phyloP scores from a whole-genome alignment of 2,329 filamentous ascomycete species.

The Neonectria coccinea region DNA sequence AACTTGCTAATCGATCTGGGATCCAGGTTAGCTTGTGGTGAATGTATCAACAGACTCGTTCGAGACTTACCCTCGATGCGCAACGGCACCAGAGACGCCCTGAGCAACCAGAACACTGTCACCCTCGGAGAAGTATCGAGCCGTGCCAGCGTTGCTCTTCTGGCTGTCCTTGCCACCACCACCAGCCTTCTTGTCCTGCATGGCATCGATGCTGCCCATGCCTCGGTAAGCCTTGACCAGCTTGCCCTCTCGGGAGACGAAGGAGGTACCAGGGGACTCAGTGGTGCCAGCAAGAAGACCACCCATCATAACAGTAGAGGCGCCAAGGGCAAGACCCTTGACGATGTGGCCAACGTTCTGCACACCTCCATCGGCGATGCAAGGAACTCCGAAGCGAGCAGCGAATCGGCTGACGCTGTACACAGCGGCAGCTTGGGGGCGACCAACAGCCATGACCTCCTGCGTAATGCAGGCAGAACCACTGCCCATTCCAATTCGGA shows the following conservation, averaged over 20 bases:
- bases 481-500: constrained; percentile 98
- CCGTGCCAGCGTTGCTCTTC: constrained; percentile 92
- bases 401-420: constrained; percentile 92
- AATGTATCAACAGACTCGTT: background rate
- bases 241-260: constrained; percentile 95
- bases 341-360: constrained; percentile 99
- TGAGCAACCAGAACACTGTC: constrained; percentile 95
- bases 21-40: constrained; percentile 46
- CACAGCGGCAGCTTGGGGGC: constrained; percentile 93
- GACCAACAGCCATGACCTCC: constrained; percentile 99
- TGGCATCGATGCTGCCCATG: constrained; percentile 98
- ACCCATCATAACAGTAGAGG: constrained; percentile 99
- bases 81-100: constrained; percentile 89
- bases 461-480: constrained; percentile 99
- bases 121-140: constrained; percentile 97
- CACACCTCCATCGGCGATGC: constrained; percentile 97
- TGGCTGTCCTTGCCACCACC: constrained; percentile 77
- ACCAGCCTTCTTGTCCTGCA: constrained; percentile 98
- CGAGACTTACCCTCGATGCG: constrained; percentile 73
- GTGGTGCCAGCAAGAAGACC: constrained; percentile 96
- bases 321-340: constrained; percentile 95
- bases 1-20: constrained; percentile 90
- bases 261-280: constrained; percentile 96
- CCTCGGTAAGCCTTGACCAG: constrained; percentile 99
- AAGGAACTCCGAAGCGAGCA: constrained; percentile 92